A percentile compares a stretch with the other conserved stretches of the same genome.
These are phyloP conservation scores for rapeseed (Brassica napus) DNA, from an alignment of 345 rosid species.

Conservation along the genomic window Da-Ae NC_063452.1:3524501-3525000, in stretches of 20 bases:
- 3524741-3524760: conserved; percentile 7
- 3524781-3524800: conserved; percentile 12
- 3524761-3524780: conserved; percentile 23
- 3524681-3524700: conserved; percentile 37
- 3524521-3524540: conserved; percentile 3
- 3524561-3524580: conserved; percentile 3
- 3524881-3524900: neutral
- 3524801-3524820: conserved; percentile 1
- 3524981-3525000: neutral
- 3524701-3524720: conserved; percentile 21
- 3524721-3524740: conserved; percentile 24
- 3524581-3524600: conserved; percentile 18
- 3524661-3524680: conserved; percentile 27
- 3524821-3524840: conserved; percentile 24
- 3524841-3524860: conserved; percentile 16
- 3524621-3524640: conserved; percentile 27
- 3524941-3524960: neutral
- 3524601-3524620: conserved; percentile 31
- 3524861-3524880: conserved; percentile 13
- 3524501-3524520: neutral
- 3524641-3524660: conserved; percentile 26
- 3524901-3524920: conserved; percentile 19
- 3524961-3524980: neutral
- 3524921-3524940: conserved; percentile 1
- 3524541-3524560: neutral